Base-by-base conservation (phyloP, 345 rosid genomes). In the Hypericum perforatum region DNA sequence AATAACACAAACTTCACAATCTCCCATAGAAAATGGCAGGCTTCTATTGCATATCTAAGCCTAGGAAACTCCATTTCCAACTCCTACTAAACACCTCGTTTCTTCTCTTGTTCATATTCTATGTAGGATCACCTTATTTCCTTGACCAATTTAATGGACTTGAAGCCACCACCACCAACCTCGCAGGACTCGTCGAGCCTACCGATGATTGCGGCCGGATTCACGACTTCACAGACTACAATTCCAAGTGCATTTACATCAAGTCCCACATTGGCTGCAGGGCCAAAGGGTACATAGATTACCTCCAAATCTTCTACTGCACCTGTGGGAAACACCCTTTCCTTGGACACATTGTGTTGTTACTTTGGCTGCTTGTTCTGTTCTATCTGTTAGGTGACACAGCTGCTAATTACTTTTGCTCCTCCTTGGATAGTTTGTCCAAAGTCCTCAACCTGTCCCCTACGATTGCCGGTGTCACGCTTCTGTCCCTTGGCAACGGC, bases 401-500 rank as follows among this genome's bases (percentile, higher is more conserved):
- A n/a, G 50, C 50, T n/a, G 50, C 32, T 13, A 32, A 46, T 7
- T 46, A 46, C 50, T 46, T 46, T 6, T 46, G 29, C 22, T 46
- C 50, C 22, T 46, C 50, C 50, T 10, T 46, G 6, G 50, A 46
- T 3, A 46, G 50, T 22, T 46, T 46, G 16, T 46, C 50, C 5
- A 46, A 8, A 2, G 29, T 46, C 50, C 50, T 46, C 9, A 46
- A 46, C 8, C 50, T 46, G 29, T 46, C 50, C 5, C 50, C 50
- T 7, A 46, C 50, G 29, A 46, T 46, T n/a, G 95, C 98, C 0
- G 95, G 97, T 11, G 82, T 79, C 8, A 85, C 97, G n/a, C 84
- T 89, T 40, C 76, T 89, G 5, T 77, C 95, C 0, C 87, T 89
- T 0, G 95, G 97, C 0, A 89, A 89, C 48, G 95, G 97, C 3